Percentiles rank a stretch among this genome's conserved stretches.
phyloP scores from a whole-genome alignment of 495 filamentous ascomycete genomes.

The Cairneyella variabilis region DNA sequence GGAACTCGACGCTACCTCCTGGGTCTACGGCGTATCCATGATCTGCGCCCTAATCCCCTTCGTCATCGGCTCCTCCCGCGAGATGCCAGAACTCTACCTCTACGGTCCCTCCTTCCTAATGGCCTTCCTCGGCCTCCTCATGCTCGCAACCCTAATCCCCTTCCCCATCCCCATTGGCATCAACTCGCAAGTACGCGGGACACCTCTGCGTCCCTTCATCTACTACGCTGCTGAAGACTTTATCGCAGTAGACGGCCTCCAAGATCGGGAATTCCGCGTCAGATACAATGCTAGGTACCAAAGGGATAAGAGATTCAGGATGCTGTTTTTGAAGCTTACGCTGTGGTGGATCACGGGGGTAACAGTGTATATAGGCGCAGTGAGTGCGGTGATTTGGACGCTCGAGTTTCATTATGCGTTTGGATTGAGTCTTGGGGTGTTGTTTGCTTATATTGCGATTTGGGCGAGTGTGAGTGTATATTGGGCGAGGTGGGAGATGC shows the following conservation, averaged over 20 bases:
- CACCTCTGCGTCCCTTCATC: conserved; percentile 13
- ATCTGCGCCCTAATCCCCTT: conserved; percentile 16
- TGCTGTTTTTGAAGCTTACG: conserved; percentile 12
- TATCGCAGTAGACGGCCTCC: conserved; percentile 16
- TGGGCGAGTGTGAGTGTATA: conserved; percentile 5
- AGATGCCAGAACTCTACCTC: conserved; percentile 16
- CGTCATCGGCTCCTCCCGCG: conserved; percentile 2
- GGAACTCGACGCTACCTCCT: conserved; percentile 17
- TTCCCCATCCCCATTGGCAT: conserved; percentile 14
- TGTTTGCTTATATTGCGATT: conserved; percentile 16
- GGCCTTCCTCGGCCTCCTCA: conserved; percentile 17
- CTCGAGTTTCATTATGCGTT: conserved; percentile 18
- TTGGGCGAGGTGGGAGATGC: no score
- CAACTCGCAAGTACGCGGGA: conserved; percentile 17
- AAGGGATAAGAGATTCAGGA: conserved; percentile 6
- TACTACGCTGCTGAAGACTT: conserved; percentile 19
- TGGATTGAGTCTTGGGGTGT: conserved; percentile 7
- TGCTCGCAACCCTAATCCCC: conserved; percentile 15
- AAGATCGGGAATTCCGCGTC: conserved; percentile 15
- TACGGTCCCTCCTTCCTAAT: conserved; percentile 14
- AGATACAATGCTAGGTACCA: conserved; percentile 18
- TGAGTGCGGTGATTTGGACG: conserved; percentile 15
- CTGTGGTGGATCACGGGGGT: conserved; percentile 19
- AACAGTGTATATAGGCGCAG: conserved; percentile 7
- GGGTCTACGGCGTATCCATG: conserved; percentile 17